Evolutionary conservation across 2,329 filamentous ascomycete species (phyloP).

Genomic region (Aspergillus proliferans): DNA sequence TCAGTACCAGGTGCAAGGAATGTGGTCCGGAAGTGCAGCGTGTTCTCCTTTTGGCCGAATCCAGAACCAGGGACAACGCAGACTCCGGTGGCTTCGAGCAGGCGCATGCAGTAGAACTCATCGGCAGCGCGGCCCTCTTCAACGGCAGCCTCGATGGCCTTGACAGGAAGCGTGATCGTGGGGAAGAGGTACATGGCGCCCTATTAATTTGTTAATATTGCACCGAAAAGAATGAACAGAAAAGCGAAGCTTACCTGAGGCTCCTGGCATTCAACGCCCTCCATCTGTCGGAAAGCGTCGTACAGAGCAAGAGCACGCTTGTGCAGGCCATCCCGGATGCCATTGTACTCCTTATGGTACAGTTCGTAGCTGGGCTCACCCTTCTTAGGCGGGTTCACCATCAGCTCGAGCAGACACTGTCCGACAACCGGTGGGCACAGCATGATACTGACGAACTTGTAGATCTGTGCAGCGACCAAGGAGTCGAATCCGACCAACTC

Average conservation of each 20-base stretch:
- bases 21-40: conserved; percentile 90
- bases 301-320: conserved; percentile 79
- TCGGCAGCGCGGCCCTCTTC: conserved; percentile 70
- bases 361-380: conserved; percentile 79
- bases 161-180: conserved; percentile 71
- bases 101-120: conserved; percentile 86
- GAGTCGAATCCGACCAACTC: conserved; percentile 86
- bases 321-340: conserved; percentile 71
- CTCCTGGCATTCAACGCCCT: conserved; percentile 82
- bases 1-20: conserved; percentile 95
- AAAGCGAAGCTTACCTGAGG: conserved; percentile 54
- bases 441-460: conserved; percentile 97
- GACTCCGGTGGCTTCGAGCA: conserved; percentile 90
- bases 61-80: conserved; percentile 89
- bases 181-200: conserved; percentile 99
- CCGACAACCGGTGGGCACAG: conserved; percentile 92
- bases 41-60: conserved; percentile 89
- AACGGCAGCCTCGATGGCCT: conserved; percentile 69
- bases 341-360: conserved; percentile 78
- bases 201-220: conserved; percentile 35
- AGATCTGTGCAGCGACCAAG: conserved; percentile 84
- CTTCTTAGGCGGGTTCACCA: conserved; percentile 87
- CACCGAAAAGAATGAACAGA: background rate
- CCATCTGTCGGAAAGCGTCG: conserved; percentile 87
- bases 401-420: conserved; percentile 93